Base-by-base conservation (phyloP, 257 asterid genomes). In the Ehretia macrophylla region DNA sequence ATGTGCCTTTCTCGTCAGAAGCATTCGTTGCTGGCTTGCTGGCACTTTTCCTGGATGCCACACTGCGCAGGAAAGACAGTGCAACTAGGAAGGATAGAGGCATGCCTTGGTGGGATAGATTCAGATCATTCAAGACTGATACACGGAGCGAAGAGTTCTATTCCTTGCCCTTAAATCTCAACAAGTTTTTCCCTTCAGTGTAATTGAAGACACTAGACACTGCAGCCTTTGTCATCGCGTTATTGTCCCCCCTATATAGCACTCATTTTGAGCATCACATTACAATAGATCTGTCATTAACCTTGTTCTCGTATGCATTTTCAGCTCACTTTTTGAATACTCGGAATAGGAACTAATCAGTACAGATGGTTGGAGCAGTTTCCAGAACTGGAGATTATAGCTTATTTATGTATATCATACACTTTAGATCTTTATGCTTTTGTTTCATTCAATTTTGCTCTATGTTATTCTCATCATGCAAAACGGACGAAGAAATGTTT, bases 61-160 rank as follows among this genome's bases (percentile, higher is more conserved):
- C 94, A 0, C 51, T 93, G 72, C 86, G 83, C 5, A 83, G 83
- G 1, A 89, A 89, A 64, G 95, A 84, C 73, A 62, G 45, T 20
- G 32, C 84, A 27, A 67, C 81, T 37, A 73, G 83, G 75, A 93
- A 84, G 68, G 97, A 93, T 20, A 81, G 97, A 44, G 99, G 99
- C 21, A 67, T 85, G 96, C 91, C 80, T 5, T 93, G 97, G 97
- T 93, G 97, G 99, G 90, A 80, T 56, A 93, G 68, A 68, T 89
- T 88, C 76, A 63, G 77, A 54, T 85, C 91, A 37, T 86, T 64
- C 59, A 89, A 83, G 71, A 85, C 88, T 0, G 99, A 93, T 63
- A 68, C 90, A 8, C 85, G 97, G 68, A 88, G 92, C 42, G 90
- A 85, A 69, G 99, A 89, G 83, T 86, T 93, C 72, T 93, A 88